Base-by-base conservation (phyloP, 345 rosid genomes). In the Abelmoschus esculentus region DNA sequence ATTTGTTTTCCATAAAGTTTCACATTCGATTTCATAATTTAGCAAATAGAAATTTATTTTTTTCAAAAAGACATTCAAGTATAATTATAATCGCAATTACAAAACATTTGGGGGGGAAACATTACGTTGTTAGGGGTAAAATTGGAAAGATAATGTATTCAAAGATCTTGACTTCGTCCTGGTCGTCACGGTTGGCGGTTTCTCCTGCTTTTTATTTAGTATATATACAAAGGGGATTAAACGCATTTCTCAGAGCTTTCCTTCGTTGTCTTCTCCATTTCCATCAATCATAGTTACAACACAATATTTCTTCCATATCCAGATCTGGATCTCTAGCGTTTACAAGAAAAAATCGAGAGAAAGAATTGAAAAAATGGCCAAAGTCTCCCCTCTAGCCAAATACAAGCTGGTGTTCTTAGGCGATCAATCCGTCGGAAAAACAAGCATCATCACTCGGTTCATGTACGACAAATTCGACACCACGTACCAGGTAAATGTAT, bases 381-480 rank as follows among this genome's bases (percentile, higher is more conserved):
- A 84, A n/a, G 96, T 87, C 40, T 86, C 96, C 28, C 96, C 98
- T 40, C 79, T 89, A 14, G 91, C 96, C 18, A 89, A 89, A 75
- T 89, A 83, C 84, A 89, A 87, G 82, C 87, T 89, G 69, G 96
- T 89, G 0, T 89, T 89, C 81, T 78, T 89, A 44, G 96, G 96
- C 72, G 93, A 90, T 80, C 96, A 90, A 74, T 90, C 96, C 55
- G 91, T 85, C 3, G 93, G 96, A 50, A 90, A 90, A 73, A 90
- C 96, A 73, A 90, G 93, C 84, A 90, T 90, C 87, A 90, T 90
- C 85, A 88, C 91, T 70, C 93, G 93, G 70, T 90, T 90, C 90
- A 90, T 90, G 96, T 90, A 90, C 86, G 93, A 90, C 77, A 90
- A 90, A 77, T 90, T 90, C 86, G 96, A 90, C 74, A 88, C 93